Base-by-base conservation (phyloP, 2,329 filamentous ascomycete genomes). In the Alternaria atra region DNA sequence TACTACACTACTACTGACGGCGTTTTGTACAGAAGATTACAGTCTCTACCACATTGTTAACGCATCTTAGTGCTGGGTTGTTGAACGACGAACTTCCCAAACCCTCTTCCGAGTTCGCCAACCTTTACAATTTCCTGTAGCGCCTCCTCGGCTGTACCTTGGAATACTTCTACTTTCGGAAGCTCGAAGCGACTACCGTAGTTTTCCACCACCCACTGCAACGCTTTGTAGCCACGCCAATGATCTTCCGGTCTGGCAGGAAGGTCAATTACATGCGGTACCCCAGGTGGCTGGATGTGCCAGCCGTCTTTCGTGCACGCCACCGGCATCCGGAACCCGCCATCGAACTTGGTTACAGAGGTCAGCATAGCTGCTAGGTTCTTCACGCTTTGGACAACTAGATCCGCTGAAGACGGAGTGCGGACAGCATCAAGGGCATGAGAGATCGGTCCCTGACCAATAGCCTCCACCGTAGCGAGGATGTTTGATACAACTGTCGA, bases 21-120 rank as follows among this genome's bases (percentile, higher is more conserved):
- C 2, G 27, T 29, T 29, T 29, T 6, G 27, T 29, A 29, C 7
- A 29, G 27, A 29, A 29, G 5, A 29, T 29, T 29, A 29, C 27
- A 29, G 7, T 4, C 27, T 29, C 20, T 20, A 20, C 20, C 20
- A 20, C 20, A 20, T 20, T 12, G 15, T 15, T 7, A 23, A 23
- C 17, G 2, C 17, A 17, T 7, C 29, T 48, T 17, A 48, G 12
- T 32, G 29, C 12, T 40, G 6, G 55, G 55, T 9, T 53, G 48
- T 30, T 53, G 23, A 29, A 58, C 20, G 25, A 58, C 56, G n/a
- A 55, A 5, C 42, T 59, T 59, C 15, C 56, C 51, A 40, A 47
- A 55, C 1, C 44, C 54, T 27, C 42, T 27, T 27, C 51, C 40
- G 3, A 25, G 13, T 13, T 40, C 51, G 17, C 29, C 51, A 2